Percentiles rank a stretch among this genome's conserved stretches.
Conservation (phyloP, 352 stramenopile species). For the Phytophthora fragariaefolia region DNA sequence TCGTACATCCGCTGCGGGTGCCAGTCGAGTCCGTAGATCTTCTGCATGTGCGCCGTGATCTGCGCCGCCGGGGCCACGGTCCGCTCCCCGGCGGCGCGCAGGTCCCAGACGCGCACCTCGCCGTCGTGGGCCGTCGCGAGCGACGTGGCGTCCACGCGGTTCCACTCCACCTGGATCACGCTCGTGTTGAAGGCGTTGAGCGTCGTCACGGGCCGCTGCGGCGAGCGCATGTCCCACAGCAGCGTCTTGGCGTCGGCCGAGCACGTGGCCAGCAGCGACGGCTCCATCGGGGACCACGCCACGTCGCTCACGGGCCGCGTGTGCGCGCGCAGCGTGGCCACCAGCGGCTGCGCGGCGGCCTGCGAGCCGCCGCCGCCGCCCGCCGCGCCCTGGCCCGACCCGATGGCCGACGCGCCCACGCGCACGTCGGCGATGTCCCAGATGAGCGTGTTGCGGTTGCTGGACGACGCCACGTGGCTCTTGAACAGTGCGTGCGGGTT, state of each 20-base stretch:
- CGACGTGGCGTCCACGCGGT: slow-evolving; percentile 66
- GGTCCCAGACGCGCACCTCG: slow-evolving; percentile 83
- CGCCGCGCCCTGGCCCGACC: slow-evolving; percentile 21
- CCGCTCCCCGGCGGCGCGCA: slow-evolving; percentile 52
- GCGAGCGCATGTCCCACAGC: slow-evolving; percentile 84
- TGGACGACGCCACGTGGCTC: slow-evolving; percentile 76
- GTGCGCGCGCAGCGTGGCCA: slow-evolving; percentile 78
- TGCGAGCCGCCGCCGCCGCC: slow-evolving; percentile 19
- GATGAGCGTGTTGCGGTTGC: slow-evolving; percentile 83
- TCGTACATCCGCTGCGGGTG: slow-evolving; percentile 79
- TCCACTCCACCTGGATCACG: slow-evolving; percentile 81
- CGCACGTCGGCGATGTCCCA: slow-evolving; percentile 62
- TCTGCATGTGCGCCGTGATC: slow-evolving; percentile 87
- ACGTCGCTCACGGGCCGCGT: slow-evolving; percentile 80
- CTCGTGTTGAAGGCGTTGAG: slow-evolving; percentile 73
- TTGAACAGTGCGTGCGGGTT: slow-evolving; percentile 75
- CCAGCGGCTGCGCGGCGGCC: slow-evolving; percentile 53
- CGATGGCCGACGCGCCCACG: slow-evolving; percentile 27
- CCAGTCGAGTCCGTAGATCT: slow-evolving; percentile 86
- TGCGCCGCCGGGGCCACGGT: slow-evolving; percentile 54
- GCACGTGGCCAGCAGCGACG: slow-evolving; percentile 78
- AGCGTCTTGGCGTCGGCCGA: slow-evolving; percentile 82
- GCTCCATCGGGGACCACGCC: slow-evolving; percentile 76
- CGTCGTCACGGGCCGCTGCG: slow-evolving; percentile 71
- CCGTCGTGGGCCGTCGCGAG: slow-evolving; percentile 84